Evolutionary conservation across 805 yeast genomes (phyloP).

Genomic region (baker's yeast (Saccharomyces cerevisiae)): DNA sequence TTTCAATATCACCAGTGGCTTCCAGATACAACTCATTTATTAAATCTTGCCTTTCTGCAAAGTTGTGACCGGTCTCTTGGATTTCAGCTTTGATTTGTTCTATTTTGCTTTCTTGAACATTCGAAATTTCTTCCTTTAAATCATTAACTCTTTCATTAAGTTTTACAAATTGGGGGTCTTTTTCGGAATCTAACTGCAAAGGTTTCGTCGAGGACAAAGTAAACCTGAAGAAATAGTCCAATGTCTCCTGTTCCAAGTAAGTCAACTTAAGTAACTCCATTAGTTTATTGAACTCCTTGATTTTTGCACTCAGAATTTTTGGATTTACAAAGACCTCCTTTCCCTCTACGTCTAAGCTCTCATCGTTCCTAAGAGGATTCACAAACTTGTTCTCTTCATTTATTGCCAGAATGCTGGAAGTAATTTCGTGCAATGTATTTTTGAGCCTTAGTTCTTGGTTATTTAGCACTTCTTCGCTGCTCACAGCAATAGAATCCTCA

Average conservation of each 20-base stretch:
- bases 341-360: neutral
- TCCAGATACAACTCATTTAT: slow-evolving; percentile 20
- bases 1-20: slow-evolving; percentile 17
- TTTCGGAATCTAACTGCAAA: slow-evolving; percentile 14
- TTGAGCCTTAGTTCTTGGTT: slow-evolving; percentile 17
- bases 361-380: neutral
- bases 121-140: slow-evolving; percentile 13
- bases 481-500: slow-evolving; percentile 11
- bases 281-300: slow-evolving; percentile 17
- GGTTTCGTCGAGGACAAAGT: slow-evolving; percentile 19
- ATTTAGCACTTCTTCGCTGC: slow-evolving; percentile 12
- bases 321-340: slow-evolving; percentile 7
- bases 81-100: slow-evolving; percentile 15
- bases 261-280: slow-evolving; percentile 17
- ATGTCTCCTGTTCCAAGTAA: slow-evolving; percentile 27
- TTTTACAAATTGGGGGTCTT: slow-evolving; percentile 18
- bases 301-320: slow-evolving; percentile 9
- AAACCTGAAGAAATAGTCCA: slow-evolving; percentile 27
- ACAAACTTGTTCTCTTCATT: slow-evolving; percentile 18
- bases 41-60: slow-evolving; percentile 15
- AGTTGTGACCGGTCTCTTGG: slow-evolving; percentile 7
- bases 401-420: slow-evolving; percentile 16
- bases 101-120: slow-evolving; percentile 15
- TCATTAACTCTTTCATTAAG: slow-evolving; percentile 16
- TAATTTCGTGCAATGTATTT: slow-evolving; percentile 16